A percentile compares a stretch with the other conserved stretches of the same genome.
Conservation (phyloP, 768 basidiomycete species). For the Postia placenta region DNA sequence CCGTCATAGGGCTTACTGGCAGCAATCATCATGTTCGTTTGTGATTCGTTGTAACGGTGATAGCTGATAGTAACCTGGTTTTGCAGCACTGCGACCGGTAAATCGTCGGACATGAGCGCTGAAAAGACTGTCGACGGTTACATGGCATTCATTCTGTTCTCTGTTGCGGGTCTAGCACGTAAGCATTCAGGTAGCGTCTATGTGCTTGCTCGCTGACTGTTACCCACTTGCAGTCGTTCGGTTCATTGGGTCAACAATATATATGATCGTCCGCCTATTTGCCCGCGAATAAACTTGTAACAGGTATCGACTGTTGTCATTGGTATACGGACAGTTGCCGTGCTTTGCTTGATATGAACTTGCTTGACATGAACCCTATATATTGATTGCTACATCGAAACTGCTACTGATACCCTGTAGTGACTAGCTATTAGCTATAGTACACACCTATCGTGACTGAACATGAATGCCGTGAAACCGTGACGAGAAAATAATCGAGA, state of each 20-base stretch:
- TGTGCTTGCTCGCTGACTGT: not conserved
- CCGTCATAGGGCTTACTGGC: slow-evolving; percentile 57
- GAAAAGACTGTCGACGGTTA: slow-evolving; percentile 69
- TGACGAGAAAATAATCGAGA: not conserved
- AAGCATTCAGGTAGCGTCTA: slow-evolving; percentile 29
- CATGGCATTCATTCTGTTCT: slow-evolving; percentile 84
- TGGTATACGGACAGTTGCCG: too few species aligned
- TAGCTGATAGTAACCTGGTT: not conserved
- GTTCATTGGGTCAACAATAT: slow-evolving; percentile 74
- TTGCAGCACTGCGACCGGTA: slow-evolving; percentile 29
- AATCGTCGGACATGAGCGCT: slow-evolving; percentile 40
- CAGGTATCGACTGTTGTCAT: not conserved
- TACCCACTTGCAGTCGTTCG: slow-evolving; percentile 63
- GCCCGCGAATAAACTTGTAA: slow-evolving; percentile 66
- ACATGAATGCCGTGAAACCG: not conserved
- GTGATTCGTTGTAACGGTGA: not conserved
- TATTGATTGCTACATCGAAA: slow-evolving; percentile 12
- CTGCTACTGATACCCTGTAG: slow-evolving; percentile 16
- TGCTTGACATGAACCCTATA: not conserved
- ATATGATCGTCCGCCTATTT: slow-evolving; percentile 83
- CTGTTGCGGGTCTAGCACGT: slow-evolving; percentile 86
- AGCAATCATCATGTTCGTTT: slow-evolving; percentile 63
- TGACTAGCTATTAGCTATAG: not conserved
- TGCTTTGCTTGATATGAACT: too few species aligned
- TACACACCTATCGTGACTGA: not conserved